Evolutionary conservation across 2,329 filamentous ascomycete genomes (phyloP).

Genomic region (Ophiostoma ulmi): DNA sequence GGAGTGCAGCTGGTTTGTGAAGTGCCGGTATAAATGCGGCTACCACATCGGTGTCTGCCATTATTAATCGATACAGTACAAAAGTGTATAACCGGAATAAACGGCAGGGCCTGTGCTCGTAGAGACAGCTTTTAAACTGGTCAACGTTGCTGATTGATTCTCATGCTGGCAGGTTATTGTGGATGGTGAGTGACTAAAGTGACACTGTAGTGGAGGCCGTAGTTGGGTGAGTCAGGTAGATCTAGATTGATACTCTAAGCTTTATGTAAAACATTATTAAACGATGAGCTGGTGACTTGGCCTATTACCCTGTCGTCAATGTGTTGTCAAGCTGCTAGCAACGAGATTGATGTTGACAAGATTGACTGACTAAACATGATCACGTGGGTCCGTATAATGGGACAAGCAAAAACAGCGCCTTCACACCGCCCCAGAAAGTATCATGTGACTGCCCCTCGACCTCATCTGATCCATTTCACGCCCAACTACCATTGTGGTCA

Average conservation of each 20-base stretch:
- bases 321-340: background rate
- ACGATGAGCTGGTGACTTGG: background rate
- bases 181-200: background rate
- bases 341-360: background rate
- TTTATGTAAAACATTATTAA: background rate
- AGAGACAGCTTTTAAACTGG: background rate
- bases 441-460: constrained; percentile 12
- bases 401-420: background rate
- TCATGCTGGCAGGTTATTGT: background rate
- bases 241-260: background rate
- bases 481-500: background rate
- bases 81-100: background rate
- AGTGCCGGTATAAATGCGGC: constrained; percentile 69
- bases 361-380: background rate
- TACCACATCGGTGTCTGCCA: constrained; percentile 54
- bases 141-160: background rate
- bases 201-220: background rate
- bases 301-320: background rate
- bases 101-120: background rate
- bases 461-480: constrained; percentile 2
- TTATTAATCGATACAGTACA: constrained; percentile 29
- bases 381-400: background rate
- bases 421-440: background rate
- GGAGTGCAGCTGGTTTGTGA: constrained; percentile 74
- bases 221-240: background rate